Conservation (phyloP, 2,329 filamentous ascomycete species). For the Cercospora nicotianae region DNA sequence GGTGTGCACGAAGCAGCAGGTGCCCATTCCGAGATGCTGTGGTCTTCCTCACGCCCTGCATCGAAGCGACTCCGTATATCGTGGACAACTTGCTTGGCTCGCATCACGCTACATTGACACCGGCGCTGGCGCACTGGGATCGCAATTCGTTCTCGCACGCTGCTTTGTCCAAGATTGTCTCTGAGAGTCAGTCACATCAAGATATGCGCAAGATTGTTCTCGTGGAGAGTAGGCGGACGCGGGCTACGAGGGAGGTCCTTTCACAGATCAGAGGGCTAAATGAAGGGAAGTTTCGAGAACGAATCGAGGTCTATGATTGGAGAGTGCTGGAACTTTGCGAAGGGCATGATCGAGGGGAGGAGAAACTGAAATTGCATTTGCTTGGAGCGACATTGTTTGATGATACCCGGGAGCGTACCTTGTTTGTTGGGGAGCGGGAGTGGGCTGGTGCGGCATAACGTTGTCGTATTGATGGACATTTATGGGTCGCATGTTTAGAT, state of each 20-base stretch:
- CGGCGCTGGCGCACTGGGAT: conserved; percentile 34
- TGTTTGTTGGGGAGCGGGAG: conserved; percentile 28
- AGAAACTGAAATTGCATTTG: conserved; percentile 27
- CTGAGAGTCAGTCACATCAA: conserved; percentile 37
- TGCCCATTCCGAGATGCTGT: conserved; percentile 30
- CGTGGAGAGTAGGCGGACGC: conserved; percentile 33
- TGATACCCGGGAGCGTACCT: conserved; percentile 22
- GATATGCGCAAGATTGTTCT: conserved; percentile 38
- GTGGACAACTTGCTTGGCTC: conserved; percentile 31
- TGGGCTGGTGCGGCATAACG: neutral
- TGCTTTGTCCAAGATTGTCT: conserved; percentile 26
- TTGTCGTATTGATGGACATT: neutral
- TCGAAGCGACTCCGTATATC: conserved; percentile 34
- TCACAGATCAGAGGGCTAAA: conserved; percentile 29
- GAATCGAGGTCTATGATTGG: conserved; percentile 38
- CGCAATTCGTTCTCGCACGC: conserved; percentile 33
- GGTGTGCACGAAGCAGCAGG: conserved; percentile 11
- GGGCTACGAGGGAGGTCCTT: conserved; percentile 22
- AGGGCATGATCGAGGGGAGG: conserved; percentile 22
- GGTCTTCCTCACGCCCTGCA: conserved; percentile 35
- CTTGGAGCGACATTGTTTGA: conserved; percentile 35
- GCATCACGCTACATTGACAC: conserved; percentile 24
- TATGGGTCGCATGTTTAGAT: neutral
- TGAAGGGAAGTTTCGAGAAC: conserved; percentile 29
- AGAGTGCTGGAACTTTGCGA: conserved; percentile 33